Conservation (phyloP, 176 grass and related monocot species). For the Raddia guianensis region DNA sequence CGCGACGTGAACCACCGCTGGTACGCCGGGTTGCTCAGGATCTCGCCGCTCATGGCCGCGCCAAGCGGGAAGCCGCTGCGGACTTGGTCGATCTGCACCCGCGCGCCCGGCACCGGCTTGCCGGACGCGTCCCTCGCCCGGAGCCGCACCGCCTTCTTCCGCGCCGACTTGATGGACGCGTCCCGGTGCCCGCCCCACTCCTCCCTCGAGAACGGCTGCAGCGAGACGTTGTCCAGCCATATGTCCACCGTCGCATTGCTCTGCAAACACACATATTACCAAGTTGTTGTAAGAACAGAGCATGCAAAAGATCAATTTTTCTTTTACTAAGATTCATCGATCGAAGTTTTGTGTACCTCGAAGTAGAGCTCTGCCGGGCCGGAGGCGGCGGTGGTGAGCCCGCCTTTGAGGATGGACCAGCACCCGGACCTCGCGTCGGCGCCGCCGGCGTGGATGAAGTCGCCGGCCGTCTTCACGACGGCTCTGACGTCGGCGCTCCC, state of each 20-base stretch:
- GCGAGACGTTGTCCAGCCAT: conserved; percentile 83
- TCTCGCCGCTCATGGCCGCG: conserved; percentile 62
- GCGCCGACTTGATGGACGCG: conserved; percentile 41
- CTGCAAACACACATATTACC: conserved; percentile 40
- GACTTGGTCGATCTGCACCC: conserved; percentile 50
- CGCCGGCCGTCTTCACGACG: conserved; percentile 62
- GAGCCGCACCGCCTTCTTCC: conserved; percentile 59
- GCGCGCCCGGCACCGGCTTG: conserved; percentile 54
- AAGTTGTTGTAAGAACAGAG: conserved; percentile 32
- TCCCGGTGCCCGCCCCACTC: conserved; percentile 75
- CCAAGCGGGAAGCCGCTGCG: conserved; percentile 72
- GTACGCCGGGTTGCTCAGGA: conserved; percentile 60
- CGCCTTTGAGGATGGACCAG: conserved; percentile 93
- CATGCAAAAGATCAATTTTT: neutral
- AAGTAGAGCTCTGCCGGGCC: conserved; percentile 72
- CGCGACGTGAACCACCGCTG: conserved; percentile 79
- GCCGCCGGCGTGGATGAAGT: conserved; percentile 59
- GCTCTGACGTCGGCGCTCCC: conserved; percentile 56
- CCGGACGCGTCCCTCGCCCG: conserved; percentile 47
- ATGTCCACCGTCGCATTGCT: conserved; percentile 62
- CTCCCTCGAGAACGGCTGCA: conserved; percentile 74
- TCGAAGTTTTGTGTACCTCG: conserved; percentile 48
- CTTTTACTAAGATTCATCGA: neutral
- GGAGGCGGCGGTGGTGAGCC: conserved; percentile 62
- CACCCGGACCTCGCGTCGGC: conserved; percentile 65